Evolutionary conservation across 495 filamentous ascomycete genomes (phyloP).

Genomic region (Lepraria neglecta): DNA sequence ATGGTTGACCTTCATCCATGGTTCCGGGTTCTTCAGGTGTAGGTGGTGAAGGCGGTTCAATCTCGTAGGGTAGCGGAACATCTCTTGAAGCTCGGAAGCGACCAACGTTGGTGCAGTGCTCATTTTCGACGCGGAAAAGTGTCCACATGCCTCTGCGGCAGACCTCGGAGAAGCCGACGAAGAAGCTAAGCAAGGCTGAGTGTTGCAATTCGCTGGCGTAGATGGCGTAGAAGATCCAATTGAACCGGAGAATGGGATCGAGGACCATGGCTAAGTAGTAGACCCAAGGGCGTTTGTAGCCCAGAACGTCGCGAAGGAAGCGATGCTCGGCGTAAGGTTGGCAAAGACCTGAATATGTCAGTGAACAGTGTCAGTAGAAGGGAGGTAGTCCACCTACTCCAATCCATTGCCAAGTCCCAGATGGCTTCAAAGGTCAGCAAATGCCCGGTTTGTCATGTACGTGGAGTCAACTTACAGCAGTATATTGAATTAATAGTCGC

Average conservation of each 20-base stretch:
- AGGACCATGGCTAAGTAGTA: constrained; percentile 82
- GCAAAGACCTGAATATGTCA: constrained; percentile 46
- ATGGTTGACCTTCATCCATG: background rate
- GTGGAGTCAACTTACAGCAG: constrained; percentile 49
- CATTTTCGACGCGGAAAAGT: constrained; percentile 92
- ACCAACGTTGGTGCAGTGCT: constrained; percentile 83
- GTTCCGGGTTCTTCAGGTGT: constrained; percentile 1
- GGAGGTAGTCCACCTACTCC: constrained; percentile 46
- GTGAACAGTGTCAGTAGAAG: background rate
- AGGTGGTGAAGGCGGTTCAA: constrained; percentile 38
- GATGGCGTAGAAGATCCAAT: constrained; percentile 92
- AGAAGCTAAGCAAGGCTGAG: constrained; percentile 67
- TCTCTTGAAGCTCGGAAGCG: constrained; percentile 78
- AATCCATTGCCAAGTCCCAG: constrained; percentile 99
- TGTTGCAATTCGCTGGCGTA: constrained; percentile 73
- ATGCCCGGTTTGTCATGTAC: background rate
- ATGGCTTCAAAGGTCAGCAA: constrained; percentile 43
- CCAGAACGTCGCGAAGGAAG: constrained; percentile 73
- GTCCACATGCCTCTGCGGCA: constrained; percentile 80
- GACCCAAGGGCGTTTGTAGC: constrained; percentile 65
- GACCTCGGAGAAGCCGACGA: constrained; percentile 70
- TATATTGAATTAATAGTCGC: constrained; percentile 76
- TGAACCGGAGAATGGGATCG: constrained; percentile 85
- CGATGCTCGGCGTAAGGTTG: constrained; percentile 63
- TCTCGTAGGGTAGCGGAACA: constrained; percentile 68